Base-by-base conservation (phyloP, 2,329 filamentous ascomycete genomes). In the Talaromyces sp. region DNA sequence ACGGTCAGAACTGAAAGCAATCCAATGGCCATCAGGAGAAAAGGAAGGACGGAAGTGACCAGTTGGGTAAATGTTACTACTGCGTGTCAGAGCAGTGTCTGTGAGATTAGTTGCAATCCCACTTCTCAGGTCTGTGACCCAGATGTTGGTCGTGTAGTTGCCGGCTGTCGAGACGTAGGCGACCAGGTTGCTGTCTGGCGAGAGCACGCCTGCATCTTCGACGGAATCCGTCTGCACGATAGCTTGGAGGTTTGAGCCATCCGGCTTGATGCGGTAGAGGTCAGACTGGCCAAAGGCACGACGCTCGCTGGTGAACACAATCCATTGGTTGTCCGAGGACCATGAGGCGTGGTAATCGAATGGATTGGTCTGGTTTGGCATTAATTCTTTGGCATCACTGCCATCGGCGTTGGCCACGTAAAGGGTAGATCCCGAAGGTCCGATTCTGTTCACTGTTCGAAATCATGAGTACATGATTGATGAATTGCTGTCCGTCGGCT, bases 321-420 rank as follows among this genome's bases (percentile, higher is more conserved):
- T 72, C 71, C 73, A 77, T 64, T 78, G 48, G 5, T 76, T 74
- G 54, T 78, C 77, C 0, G 73, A 69, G 0, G 76, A 78, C 61
- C 74, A 80, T 3, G 66, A 67, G 7, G 72, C 75, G 57, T 79
- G 78, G 62, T 77, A 80, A 28, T 80, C 77, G 63, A 74, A 79
- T 6, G 66, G 31, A n/a, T 37, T 55, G 42, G 46, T 37, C 3
- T 70, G 68, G 21, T 74, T 62, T 6, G 67, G 63, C 40, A 79
- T 63, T 5, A 80, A 66, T 18, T 70, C 64, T 4, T 68, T 71
- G 58, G 75, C 76, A 60, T 78, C 72, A 58, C 67, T 77, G 21
- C 77, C 77, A 61, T 80, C 75, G 0, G 72, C 68, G 59, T 79
- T 72, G 42, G 77, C 73, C 5, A 80, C 68, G 46, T 71, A 74